Evolutionary conservation across 768 basidiomycete species (phyloP).

Genomic region (Suillus brevipes): DNA sequence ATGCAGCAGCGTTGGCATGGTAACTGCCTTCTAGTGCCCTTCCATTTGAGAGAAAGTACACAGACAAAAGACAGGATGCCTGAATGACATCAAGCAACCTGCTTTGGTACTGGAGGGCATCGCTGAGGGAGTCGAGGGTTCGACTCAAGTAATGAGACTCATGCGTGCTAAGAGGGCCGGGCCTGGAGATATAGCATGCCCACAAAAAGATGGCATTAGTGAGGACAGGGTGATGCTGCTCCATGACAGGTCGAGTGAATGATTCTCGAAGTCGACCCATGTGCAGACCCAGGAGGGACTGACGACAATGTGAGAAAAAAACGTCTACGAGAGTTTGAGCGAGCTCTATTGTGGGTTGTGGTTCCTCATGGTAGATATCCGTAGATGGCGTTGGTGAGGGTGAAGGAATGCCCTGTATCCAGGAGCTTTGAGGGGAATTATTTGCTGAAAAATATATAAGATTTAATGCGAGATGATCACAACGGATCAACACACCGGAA

Average conservation of each 20-base stretch:
- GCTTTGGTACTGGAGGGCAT: conserved; percentile 57
- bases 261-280: conserved; percentile 66
- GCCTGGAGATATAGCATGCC: conserved; percentile 79
- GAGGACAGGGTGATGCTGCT: conserved; percentile 73
- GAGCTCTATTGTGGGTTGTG: conserved; percentile 56
- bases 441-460: conserved; percentile 34
- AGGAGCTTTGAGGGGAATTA: conserved; percentile 53
- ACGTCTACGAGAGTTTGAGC: conserved; percentile 75
- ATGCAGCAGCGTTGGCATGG: conserved; percentile 72
- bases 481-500: conserved; percentile 41
- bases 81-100: conserved; percentile 71
- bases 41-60: conserved; percentile 77
- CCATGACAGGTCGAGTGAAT: conserved; percentile 48
- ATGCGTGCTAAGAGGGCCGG: conserved; percentile 66
- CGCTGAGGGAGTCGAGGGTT: conserved; percentile 60
- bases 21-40: conserved; percentile 77
- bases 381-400: conserved; percentile 57
- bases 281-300: conserved; percentile 71
- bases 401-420: conserved; percentile 49
- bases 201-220: conserved; percentile 83
- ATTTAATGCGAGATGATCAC: background rate
- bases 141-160: conserved; percentile 71
- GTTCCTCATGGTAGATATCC: conserved; percentile 46
- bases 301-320: conserved; percentile 72
- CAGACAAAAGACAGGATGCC: conserved; percentile 71